Base-by-base conservation (phyloP, 2,329 filamentous ascomycete species). In the Tympanopsis confertula region DNA sequence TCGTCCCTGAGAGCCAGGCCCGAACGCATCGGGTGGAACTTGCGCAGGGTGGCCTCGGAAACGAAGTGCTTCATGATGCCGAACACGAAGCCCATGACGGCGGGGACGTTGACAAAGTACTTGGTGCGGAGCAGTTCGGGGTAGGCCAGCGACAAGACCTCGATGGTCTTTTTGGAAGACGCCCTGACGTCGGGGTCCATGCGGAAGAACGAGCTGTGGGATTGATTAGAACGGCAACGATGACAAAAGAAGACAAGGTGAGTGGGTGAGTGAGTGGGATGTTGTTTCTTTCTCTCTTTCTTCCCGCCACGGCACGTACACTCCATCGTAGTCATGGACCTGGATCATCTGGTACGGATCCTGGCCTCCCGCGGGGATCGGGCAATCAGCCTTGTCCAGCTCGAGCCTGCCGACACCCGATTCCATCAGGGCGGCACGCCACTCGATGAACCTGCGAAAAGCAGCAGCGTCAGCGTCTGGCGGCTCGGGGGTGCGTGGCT, bases 141-240 rank as follows among this genome's bases (percentile, higher is more conserved):
- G 54, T 84, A 84, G 44, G 75, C 72, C 36, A 65, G 66, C 36
- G 68, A 62, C 52, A 83, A 78, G 15, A 72, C 62, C 38, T 78
- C 68, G 46, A 82, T 80, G 32, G 75, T 78, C 53, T 76, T 69
- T 50, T 70, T 74, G 20, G 69, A 71, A 2, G 75, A 74, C 5
- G 68, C 64, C 45, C 72, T 75, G 50, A 78, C 68, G 38, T 64
- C 61, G 2, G 74, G 65, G 40, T 81, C 74, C 57, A 74, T 69
- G 17, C 76, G 69, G 40, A 83, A 59, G 62, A 82, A 82, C 52
- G 79, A 86, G 54, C 94, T 79, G 44, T 78, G n/a, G n/a, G n/a
- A n/a, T n/a, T n/a, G n/a, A n/a, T n/a, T n/a, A n/a, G n/a, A n/a
- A n/a, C n/a, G n/a, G n/a, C n/a, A n/a, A n/a, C n/a, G n/a, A n/a